Evolutionary conservation across 208 protist genomes (phyloP).

Genomic region (Strigomonas culicis): DNA sequence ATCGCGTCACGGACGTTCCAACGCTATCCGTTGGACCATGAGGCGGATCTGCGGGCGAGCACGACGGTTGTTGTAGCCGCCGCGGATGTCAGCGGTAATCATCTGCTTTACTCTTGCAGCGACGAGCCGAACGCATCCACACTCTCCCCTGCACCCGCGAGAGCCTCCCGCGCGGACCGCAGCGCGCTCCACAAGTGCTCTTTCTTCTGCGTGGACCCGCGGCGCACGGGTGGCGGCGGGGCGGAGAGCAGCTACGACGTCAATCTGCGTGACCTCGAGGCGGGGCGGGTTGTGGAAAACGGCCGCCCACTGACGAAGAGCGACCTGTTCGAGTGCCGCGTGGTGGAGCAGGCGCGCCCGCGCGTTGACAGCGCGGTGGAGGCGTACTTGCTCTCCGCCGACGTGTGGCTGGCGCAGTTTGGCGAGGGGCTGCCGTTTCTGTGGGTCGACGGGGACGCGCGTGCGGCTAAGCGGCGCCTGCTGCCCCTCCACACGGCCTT

Average conservation of each 20-base stretch:
- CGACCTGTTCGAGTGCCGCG: not conserved
- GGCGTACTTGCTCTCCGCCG: not conserved
- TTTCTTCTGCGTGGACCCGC: slow-evolving; percentile 1
- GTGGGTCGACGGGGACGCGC: not conserved
- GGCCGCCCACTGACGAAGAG: not conserved
- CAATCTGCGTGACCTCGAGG: not conserved
- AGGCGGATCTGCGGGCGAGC: not conserved
- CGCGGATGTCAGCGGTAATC: not conserved
- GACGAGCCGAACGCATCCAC: not conserved
- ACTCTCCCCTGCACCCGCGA: not conserved
- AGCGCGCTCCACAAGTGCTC: not conserved
- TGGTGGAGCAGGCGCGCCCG: not conserved
- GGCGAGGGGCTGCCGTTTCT: slow-evolving; percentile 1
- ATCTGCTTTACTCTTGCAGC: not conserved
- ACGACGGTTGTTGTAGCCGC: not conserved
- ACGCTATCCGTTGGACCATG: not conserved
- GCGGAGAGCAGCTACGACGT: slow-evolving; percentile 2
- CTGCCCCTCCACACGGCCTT: slow-evolving; percentile 17
- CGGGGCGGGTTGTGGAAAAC: not conserved
- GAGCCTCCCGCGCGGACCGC: not conserved
- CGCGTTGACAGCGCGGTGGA: not conserved
- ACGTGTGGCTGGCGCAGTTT: not conserved
- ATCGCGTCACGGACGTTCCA: not conserved
- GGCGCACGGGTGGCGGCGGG: not conserved
- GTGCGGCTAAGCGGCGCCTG: not conserved